Conservation (phyloP, 2,329 filamentous ascomycete species). For the Teratosphaeria viscida region DNA sequence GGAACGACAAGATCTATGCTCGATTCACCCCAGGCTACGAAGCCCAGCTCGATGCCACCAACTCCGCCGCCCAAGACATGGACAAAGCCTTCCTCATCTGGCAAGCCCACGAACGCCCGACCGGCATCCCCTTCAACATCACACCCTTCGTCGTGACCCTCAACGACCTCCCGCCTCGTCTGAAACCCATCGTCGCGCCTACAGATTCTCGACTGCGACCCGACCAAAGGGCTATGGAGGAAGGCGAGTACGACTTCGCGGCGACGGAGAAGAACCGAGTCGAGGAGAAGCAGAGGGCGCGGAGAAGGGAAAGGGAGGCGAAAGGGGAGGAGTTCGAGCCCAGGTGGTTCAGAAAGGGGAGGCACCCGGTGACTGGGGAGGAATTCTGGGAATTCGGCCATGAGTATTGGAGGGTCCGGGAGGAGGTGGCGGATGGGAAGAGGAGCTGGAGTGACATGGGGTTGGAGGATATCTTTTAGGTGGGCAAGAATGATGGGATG, state of each 20-base stretch:
- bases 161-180: constrained; percentile 80
- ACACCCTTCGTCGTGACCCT: constrained; percentile 93
- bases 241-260: constrained; percentile 90
- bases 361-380: constrained; percentile 72
- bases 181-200: constrained; percentile 68
- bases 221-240: constrained; percentile 96
- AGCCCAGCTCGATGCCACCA: constrained; percentile 46
- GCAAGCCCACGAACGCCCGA: constrained; percentile 73
- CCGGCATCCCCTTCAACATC: constrained; percentile 88
- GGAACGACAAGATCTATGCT: constrained; percentile 96
- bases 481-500: not conserved
- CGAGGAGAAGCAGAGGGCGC: constrained; percentile 79
- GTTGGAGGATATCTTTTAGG: constrained; percentile 61
- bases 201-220: constrained; percentile 89
- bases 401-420: constrained; percentile 73
- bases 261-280: constrained; percentile 89
- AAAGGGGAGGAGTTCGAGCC: constrained; percentile 72
- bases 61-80: constrained; percentile 36
- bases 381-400: constrained; percentile 83
- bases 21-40: constrained; percentile 87
- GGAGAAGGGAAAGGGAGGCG: constrained; percentile 61
- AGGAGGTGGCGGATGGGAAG: constrained; percentile 53
- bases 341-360: constrained; percentile 70
- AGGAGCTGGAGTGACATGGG: constrained; percentile 51
- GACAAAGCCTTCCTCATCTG: constrained; percentile 81